Conservation (phyloP, 306 rosid genomes). For the Neltuma alba region DNA sequence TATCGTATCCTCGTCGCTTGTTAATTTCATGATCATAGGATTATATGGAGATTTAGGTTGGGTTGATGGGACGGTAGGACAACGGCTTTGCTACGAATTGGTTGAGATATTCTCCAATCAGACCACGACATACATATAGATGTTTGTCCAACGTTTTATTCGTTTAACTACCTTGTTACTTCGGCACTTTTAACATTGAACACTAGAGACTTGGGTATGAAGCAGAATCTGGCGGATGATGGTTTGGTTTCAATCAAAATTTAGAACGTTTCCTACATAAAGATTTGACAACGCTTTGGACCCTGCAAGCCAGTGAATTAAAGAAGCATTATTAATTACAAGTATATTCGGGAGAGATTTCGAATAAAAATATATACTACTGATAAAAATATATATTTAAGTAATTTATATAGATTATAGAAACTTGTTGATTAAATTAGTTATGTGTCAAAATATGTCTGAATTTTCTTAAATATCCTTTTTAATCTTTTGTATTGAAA, state of each 20-base stretch:
- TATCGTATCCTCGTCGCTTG: neutral
- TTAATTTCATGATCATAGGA: neutral
- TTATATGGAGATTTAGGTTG: neutral
- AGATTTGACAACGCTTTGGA: neutral
- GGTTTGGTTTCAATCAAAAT: neutral
- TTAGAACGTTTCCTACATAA: neutral
- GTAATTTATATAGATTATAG: too few relatives aligned
- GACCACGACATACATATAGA: neutral
- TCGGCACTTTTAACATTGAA: neutral
- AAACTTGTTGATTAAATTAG: too few relatives aligned
- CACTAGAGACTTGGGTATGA: neutral
- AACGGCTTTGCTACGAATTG: neutral
- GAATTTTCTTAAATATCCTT: too few relatives aligned
- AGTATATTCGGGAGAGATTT: too few relatives aligned
- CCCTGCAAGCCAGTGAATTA: neutral
- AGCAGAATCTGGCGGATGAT: neutral
- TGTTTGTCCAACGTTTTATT: neutral
- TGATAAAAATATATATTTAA: too few relatives aligned
- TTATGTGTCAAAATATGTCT: too few relatives aligned
- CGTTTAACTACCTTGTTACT: neutral
- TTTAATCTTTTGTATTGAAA: too few relatives aligned
- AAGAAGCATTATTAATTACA: neutral
- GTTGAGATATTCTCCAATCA: neutral
- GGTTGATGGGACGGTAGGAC: neutral
- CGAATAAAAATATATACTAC: too few relatives aligned